Evolutionary conservation across 176 grass and related monocot genomes (phyloP).

Genomic region (Oryza longistaminata): DNA sequence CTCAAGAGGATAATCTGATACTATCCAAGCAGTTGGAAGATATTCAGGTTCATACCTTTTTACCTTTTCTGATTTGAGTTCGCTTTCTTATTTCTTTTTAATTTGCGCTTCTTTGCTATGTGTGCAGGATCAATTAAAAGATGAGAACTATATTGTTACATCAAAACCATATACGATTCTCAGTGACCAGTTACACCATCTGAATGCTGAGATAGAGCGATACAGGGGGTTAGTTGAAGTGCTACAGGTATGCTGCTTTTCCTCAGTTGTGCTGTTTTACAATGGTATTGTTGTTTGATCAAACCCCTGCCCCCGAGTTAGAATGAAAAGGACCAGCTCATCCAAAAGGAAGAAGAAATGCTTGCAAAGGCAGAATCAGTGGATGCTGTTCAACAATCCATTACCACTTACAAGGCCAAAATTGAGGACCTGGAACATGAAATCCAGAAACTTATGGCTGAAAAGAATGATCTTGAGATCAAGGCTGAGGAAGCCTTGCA

Average conservation of each 20-base stretch:
- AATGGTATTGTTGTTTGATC: neutral
- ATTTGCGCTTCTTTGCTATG: neutral
- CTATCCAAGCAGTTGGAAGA: slow-evolving; percentile 88
- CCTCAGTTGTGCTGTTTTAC: slow-evolving; percentile 25
- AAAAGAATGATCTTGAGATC: slow-evolving; percentile 90
- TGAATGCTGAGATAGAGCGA: slow-evolving; percentile 75
- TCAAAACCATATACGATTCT: slow-evolving; percentile 77
- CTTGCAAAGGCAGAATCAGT: slow-evolving; percentile 61
- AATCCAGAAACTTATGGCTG: slow-evolving; percentile 58
- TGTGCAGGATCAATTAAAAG: slow-evolving; percentile 77
- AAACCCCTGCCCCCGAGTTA: slow-evolving; percentile 27
- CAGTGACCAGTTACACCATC: slow-evolving; percentile 70
- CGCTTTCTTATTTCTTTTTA: slow-evolving; percentile 24
- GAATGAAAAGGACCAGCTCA: slow-evolving; percentile 70
- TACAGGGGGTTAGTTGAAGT: slow-evolving; percentile 70
- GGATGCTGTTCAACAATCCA: slow-evolving; percentile 61
- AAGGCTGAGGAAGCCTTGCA: slow-evolving; percentile 87
- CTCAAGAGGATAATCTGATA: slow-evolving; percentile 92
- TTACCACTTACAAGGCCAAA: slow-evolving; percentile 68
- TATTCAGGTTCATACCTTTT: slow-evolving; percentile 68
- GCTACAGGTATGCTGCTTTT: slow-evolving; percentile 64
- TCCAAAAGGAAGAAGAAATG: slow-evolving; percentile 83
- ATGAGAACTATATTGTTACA: slow-evolving; percentile 69
- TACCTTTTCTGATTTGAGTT: slow-evolving; percentile 24
- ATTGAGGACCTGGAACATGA: slow-evolving; percentile 76